These are phyloP conservation scores for Strobilomyces confusus DNA, from an alignment of 768 basidiomycete genomes.

Conservation along the genomic window DNA sequence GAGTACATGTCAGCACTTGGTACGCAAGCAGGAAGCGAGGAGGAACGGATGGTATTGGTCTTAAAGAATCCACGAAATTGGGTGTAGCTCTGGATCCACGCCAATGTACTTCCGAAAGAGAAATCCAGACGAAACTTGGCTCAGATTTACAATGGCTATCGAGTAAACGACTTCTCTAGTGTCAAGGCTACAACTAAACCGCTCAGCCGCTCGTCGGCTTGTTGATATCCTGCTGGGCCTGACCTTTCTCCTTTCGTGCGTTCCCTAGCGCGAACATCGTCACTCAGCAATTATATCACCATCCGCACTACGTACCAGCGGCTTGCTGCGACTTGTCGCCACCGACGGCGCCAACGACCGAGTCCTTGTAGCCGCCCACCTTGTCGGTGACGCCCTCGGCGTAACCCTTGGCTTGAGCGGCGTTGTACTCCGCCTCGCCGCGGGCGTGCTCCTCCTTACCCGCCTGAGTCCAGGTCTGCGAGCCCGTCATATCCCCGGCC, in stretches of 20 bases:
- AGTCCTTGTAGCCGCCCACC: slow-evolving; percentile 47
- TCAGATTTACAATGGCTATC: neutral
- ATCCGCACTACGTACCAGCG: slow-evolving; percentile 33
- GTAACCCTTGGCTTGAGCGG: slow-evolving; percentile 48
- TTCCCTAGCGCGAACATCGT: slow-evolving; percentile 39
- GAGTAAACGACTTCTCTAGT: neutral
- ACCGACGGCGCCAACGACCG: slow-evolving; percentile 51
- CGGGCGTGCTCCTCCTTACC: slow-evolving; percentile 49
- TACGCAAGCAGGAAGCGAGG: slow-evolving; percentile 54
- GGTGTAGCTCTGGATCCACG: slow-evolving; percentile 35
- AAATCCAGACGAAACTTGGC: neutral
- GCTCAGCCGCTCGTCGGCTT: slow-evolving; percentile 22
- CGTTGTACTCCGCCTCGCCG: slow-evolving; percentile 46
- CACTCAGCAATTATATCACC: fast-evolving
- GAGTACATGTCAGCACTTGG: slow-evolving; percentile 84
- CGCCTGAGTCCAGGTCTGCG: slow-evolving; percentile 38
- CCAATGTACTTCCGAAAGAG: neutral
- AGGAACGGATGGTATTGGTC: slow-evolving; percentile 58
- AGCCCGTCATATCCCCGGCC: slow-evolving; percentile 43
- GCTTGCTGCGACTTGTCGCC: slow-evolving; percentile 52
- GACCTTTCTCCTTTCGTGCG: slow-evolving; percentile 49
- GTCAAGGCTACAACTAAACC: neutral
- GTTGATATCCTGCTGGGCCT: slow-evolving; percentile 51
- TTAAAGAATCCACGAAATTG: slow-evolving; percentile 63
- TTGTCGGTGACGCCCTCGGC: slow-evolving; percentile 45